Base-by-base conservation (phyloP, 805 yeast species). In the Barnettozyma vustinii region DNA sequence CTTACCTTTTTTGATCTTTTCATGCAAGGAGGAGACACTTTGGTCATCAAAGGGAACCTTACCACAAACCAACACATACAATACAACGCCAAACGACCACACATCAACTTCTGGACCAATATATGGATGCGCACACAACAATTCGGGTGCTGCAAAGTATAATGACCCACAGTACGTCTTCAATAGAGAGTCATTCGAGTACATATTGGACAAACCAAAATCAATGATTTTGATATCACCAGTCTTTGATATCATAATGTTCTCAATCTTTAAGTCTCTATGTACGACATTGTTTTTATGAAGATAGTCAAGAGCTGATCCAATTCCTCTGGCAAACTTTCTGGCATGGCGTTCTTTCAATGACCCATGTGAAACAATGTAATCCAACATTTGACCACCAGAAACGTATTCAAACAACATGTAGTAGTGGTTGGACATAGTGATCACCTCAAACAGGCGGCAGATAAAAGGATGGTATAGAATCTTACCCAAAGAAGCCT, bases 1-100 rank as follows among this genome's bases (percentile, higher is more conserved):
- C 53, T 81, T 75, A 37, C 98, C 99, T 56, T 83, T 79, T 64
- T 92, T 94, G 64, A 94, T 94, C 66, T 91, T 91, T 54, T 89
- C 96, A 65, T 94, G 99, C 58, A 94, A 74, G 1, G 87, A 91
- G 42, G 91, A 83, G 54, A 95, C 96, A 56, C 87, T 83, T 60
- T 89, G 95, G 63, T 94, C 98, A 66, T 94, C 99, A 65, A 94
- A 94, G 9, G 99, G 99, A 13, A 94, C 98, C 65, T 89, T 91
- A 48, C 99, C 99, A 65, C 97, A 91, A 2, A 94, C 97, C 52
- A 94, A 73, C 8, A 94, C 99, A 62, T 89, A 94, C 45, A 94
- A 70, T 0, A 94, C 98, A 30, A 94, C 96, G 55, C 99, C 99
- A 73, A 91, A 92, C 2, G 97, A 88, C 99, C 99, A 94, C 18